Evolutionary conservation across 2,329 filamentous ascomycete genomes (phyloP).

Genomic region (Ceratocystis ficicola): DNA sequence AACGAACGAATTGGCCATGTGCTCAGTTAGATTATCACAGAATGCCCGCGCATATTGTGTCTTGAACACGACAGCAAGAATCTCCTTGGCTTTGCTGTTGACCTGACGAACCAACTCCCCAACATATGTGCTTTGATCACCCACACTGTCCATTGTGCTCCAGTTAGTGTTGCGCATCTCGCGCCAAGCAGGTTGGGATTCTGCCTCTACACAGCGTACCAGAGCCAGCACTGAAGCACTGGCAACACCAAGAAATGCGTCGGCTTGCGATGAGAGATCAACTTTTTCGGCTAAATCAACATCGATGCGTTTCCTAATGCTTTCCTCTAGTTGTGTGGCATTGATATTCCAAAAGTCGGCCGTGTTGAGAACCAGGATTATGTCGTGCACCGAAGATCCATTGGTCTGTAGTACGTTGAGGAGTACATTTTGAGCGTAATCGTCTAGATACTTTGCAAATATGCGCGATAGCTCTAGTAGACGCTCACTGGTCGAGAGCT

Average conservation of each 20-base stretch:
- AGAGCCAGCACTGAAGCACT: conserved; percentile 74
- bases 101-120: conserved; percentile 64
- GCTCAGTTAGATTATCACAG: conserved; percentile 89
- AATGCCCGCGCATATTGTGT: conserved; percentile 90
- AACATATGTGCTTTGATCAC: conserved; percentile 88
- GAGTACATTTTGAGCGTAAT: conserved; percentile 88
- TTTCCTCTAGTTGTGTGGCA: conserved; percentile 85
- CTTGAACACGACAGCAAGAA: conserved; percentile 68
- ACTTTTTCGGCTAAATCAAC: conserved; percentile 61
- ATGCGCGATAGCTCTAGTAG: conserved; percentile 74
- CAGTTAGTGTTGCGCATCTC: conserved; percentile 97
- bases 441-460: conserved; percentile 85
- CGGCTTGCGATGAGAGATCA: conserved; percentile 83
- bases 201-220: conserved; percentile 69
- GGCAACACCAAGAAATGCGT: conserved; percentile 90
- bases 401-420: conserved; percentile 54
- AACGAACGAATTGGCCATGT: conserved; percentile 67
- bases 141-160: conserved; percentile 84
- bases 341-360: conserved; percentile 96
- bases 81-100: conserved; percentile 59
- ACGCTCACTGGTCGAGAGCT: conserved; percentile 80
- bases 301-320: conserved; percentile 83
- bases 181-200: conserved; percentile 78
- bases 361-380: conserved; percentile 81
- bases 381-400: conserved; percentile 54